phyloP scores from a whole-genome alignment of 371 early-diverging fungal species.

The Mortierella sp. region DNA sequence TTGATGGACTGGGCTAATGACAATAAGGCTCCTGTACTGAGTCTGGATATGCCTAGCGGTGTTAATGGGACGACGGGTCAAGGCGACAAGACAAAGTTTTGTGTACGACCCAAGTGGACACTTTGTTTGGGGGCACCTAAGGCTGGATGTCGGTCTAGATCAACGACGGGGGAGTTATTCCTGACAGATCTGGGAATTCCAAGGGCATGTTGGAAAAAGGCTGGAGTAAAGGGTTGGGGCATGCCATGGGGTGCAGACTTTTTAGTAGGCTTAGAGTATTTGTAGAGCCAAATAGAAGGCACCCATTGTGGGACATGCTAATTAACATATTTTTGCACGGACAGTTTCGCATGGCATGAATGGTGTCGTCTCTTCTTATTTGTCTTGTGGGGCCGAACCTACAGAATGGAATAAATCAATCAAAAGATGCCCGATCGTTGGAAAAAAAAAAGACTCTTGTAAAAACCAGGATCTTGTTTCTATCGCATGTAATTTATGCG shows the following conservation, averaged over 20 bases:
- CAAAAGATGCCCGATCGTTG: not conserved
- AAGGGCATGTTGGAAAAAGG: conserved; percentile 69
- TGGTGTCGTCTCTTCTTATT: not conserved
- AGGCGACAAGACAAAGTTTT: conserved; percentile 59
- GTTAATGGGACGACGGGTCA: conserved; percentile 65
- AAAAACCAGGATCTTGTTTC: too few relatives aligned
- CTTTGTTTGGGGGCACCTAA: conserved; percentile 83
- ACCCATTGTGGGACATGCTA: not conserved
- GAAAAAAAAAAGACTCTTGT: too few relatives aligned
- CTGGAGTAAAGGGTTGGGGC: conserved; percentile 68
- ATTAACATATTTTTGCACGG: not conserved
- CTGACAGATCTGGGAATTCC: conserved; percentile 88
- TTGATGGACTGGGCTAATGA: conserved; percentile 84
- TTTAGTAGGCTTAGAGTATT: conserved; percentile 75
- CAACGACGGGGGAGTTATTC: conserved; percentile 78
- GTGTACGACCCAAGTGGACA: conserved; percentile 77
- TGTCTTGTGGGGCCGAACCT: not conserved
- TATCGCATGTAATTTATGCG: too few relatives aligned
- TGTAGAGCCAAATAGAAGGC: conserved; percentile 11
- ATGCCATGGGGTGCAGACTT: conserved; percentile 81
- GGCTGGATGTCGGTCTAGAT: conserved; percentile 66
- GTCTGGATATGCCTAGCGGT: conserved; percentile 83
- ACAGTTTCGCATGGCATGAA: not conserved
- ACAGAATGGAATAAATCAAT: not conserved
- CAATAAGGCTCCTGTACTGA: conserved; percentile 77